These are phyloP conservation scores for Vitis riparia DNA, from an alignment of 164 flowering plant genomes.

Conservation along the genomic window DNA sequence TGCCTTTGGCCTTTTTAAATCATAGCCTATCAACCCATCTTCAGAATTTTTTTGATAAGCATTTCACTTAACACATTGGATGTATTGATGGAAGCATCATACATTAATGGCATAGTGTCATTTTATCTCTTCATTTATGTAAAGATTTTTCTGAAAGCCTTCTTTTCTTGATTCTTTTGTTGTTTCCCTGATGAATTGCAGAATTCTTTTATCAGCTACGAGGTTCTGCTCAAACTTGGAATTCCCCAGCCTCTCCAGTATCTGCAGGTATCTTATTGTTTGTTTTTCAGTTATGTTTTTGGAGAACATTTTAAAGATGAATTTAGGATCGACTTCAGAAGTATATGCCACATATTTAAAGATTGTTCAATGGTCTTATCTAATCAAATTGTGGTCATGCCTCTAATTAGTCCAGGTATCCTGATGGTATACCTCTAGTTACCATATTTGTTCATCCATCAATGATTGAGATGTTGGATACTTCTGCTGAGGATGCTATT, in stretches of 20 bases:
- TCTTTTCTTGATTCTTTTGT: constrained; percentile 1
- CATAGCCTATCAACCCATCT: no score
- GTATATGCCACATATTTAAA: background rate
- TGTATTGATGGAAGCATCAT: no score
- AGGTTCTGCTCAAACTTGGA: constrained; percentile 76
- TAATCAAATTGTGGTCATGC: constrained; percentile 13
- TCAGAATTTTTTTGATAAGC: no score
- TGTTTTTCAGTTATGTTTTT: background rate
- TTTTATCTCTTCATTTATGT: background rate
- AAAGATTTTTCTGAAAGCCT: background rate
- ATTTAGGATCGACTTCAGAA: background rate
- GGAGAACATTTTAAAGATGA: background rate
- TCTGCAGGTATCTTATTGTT: constrained; percentile 66
- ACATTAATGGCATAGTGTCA: no score
- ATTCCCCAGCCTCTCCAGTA: constrained; percentile 88
- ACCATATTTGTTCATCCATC: constrained; percentile 82
- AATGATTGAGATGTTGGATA: constrained; percentile 83
- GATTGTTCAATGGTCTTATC: constrained; percentile 7
- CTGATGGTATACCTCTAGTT: constrained; percentile 81
- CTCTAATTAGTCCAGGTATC: constrained; percentile 89
- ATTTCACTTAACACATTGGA: no score
- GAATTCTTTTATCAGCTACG: constrained; percentile 88
- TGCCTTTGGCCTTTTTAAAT: no score
- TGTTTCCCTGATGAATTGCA: constrained; percentile 27
- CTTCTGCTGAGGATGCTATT: constrained; percentile 83